These are phyloP conservation scores for Aspergillus baeticus DNA, from an alignment of 495 filamentous ascomycete genomes.

Conservation along the genomic window DNA sequence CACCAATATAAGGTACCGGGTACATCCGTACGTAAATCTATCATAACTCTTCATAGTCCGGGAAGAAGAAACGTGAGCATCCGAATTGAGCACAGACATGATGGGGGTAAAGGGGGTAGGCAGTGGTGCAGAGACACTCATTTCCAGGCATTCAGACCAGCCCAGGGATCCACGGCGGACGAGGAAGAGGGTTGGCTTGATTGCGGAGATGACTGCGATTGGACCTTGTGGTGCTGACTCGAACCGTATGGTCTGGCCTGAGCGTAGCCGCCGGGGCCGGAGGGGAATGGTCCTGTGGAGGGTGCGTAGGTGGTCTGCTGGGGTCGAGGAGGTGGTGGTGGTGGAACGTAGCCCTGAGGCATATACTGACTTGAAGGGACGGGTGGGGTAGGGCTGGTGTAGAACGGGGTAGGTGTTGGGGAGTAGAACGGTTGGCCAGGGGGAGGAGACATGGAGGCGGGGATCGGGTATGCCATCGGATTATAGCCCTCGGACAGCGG, in stretches of 20 bases:
- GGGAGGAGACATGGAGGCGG: slow-evolving; percentile 42
- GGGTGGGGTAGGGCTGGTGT: slow-evolving; percentile 36
- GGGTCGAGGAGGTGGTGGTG: slow-evolving; percentile 83
- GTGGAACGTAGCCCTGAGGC: slow-evolving; percentile 84
- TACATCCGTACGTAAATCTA: slow-evolving; percentile 2
- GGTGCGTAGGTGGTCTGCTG: slow-evolving; percentile 72
- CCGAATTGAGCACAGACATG: neutral
- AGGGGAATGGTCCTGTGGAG: slow-evolving; percentile 50
- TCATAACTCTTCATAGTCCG: slow-evolving; percentile 6
- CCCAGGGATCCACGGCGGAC: slow-evolving; percentile 71
- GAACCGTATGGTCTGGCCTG: slow-evolving; percentile 41
- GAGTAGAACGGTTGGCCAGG: slow-evolving; percentile 46
- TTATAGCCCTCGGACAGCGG: slow-evolving; percentile 52
- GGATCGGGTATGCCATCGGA: slow-evolving; percentile 54
- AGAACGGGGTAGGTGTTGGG: slow-evolving; percentile 37
- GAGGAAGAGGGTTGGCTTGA: slow-evolving; percentile 17
- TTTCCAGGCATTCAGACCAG: slow-evolving; percentile 84
- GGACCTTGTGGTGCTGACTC: slow-evolving; percentile 35
- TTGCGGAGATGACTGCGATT: slow-evolving; percentile 49
- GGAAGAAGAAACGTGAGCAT: neutral
- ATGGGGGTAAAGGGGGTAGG: neutral
- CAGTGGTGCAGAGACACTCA: slow-evolving; percentile 30
- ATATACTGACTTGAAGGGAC: slow-evolving; percentile 46
- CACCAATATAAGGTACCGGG: neutral
- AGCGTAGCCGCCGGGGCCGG: slow-evolving; percentile 59